These are phyloP conservation scores for Xerocomus spinulosus DNA, from an alignment of 768 basidiomycete species.

Conservation along the genomic window DNA sequence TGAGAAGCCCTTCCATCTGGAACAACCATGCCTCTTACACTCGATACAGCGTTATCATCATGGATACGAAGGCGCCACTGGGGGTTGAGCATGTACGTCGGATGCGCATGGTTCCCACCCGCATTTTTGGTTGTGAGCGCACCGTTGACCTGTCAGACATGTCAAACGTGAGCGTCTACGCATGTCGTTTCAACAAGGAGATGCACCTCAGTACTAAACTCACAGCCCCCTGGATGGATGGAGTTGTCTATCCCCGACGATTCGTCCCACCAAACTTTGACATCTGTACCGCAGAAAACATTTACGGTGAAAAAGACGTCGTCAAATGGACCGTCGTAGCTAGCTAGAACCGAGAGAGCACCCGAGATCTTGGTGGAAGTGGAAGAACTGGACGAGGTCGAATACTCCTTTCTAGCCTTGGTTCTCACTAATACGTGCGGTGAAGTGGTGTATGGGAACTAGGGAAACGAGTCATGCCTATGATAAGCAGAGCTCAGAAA, in stretches of 20 bases:
- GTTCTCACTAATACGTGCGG: conserved; percentile 38
- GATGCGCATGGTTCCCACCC: conserved; percentile 78
- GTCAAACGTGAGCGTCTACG: conserved; percentile 1
- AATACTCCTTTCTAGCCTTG: conserved; percentile 21
- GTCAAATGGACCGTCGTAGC: conserved; percentile 61
- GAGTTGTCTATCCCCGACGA: conserved; percentile 16
- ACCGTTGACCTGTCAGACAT: conserved; percentile 48
- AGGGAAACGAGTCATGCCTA: conserved; percentile 9
- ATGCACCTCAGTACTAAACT: conserved; percentile 16
- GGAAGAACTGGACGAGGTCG: conserved; percentile 3
- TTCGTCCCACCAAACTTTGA: conserved; percentile 47
- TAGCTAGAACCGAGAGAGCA: conserved; percentile 51
- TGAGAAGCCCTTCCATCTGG: neutral
- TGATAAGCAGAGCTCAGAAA: neutral
- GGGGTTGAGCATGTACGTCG: conserved; percentile 87
- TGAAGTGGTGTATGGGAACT: conserved; percentile 43
- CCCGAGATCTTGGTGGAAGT: conserved; percentile 30
- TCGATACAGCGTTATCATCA: conserved; percentile 23
- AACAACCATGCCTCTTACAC: conserved; percentile 1
- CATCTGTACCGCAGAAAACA: conserved; percentile 38
- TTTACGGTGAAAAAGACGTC: conserved; percentile 68
- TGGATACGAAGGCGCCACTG: conserved; percentile 72
- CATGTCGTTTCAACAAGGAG: neutral
- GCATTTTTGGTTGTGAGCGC: conserved; percentile 64
- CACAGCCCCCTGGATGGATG: neutral